phyloP scores from a whole-genome alignment of 2,329 filamentous ascomycete species.

The Microascus cirrosus region DNA sequence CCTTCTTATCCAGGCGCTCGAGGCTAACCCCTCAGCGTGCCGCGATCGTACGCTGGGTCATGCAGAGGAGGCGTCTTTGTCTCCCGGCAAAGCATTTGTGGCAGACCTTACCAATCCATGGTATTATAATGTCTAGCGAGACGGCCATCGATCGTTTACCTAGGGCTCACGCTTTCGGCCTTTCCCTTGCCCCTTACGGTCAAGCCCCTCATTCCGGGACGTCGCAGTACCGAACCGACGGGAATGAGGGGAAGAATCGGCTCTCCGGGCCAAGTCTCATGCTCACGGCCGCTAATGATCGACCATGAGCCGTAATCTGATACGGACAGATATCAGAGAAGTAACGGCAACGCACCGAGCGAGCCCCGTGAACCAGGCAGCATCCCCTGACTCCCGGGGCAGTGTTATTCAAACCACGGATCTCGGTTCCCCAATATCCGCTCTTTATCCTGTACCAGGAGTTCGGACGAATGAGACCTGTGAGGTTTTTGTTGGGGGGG shows the following conservation, averaged over 20 bases:
- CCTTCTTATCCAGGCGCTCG: too few relatives aligned
- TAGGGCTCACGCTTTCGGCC: background rate
- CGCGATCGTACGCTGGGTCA: too few relatives aligned
- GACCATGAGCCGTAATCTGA: constrained; percentile 2
- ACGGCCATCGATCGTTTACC: too few relatives aligned
- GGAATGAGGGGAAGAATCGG: background rate
- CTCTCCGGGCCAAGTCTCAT: background rate
- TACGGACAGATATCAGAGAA: background rate
- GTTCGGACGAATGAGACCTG: background rate
- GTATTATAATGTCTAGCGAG: too few relatives aligned
- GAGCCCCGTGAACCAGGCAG: background rate
- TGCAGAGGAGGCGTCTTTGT: too few relatives aligned
- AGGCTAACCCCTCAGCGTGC: too few relatives aligned
- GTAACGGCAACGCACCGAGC: background rate
- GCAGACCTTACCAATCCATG: too few relatives aligned
- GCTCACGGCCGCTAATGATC: background rate
- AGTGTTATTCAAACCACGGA: background rate
- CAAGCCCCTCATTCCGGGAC: background rate
- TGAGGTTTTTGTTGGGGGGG: too few relatives aligned
- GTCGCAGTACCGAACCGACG: background rate
- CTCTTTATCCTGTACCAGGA: background rate
- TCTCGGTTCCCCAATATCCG: background rate
- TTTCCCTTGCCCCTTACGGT: background rate
- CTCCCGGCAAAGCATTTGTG: too few relatives aligned
- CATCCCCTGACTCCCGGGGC: background rate